These are phyloP conservation scores for Fusarium graminum DNA, from an alignment of 2,329 filamentous ascomycete genomes.

Conservation along the genomic window DNA sequence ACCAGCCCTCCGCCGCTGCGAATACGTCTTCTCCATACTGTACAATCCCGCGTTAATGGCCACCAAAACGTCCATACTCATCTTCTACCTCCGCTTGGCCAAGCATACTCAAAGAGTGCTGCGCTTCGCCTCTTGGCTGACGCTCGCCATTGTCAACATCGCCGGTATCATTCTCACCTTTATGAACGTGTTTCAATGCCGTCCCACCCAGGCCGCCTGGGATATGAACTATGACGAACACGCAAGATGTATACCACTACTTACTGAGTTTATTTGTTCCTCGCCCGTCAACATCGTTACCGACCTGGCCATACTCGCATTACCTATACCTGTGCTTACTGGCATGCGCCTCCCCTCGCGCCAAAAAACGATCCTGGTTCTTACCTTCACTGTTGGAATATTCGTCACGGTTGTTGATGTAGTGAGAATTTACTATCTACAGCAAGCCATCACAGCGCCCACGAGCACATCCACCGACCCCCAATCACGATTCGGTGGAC, in stretches of 20 bases:
- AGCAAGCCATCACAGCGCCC: slow-evolving; percentile 72
- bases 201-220: slow-evolving; percentile 79
- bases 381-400: slow-evolving; percentile 88
- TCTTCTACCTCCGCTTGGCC: slow-evolving; percentile 89
- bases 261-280: slow-evolving; percentile 77
- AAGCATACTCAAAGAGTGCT: slow-evolving; percentile 82
- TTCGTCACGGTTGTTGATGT: slow-evolving; percentile 92
- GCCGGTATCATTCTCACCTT: slow-evolving; percentile 85
- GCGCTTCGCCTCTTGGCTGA: slow-evolving; percentile 83
- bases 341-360: slow-evolving; percentile 85
- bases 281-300: slow-evolving; percentile 93
- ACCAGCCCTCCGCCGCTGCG: slow-evolving; percentile 66
- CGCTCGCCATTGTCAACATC: slow-evolving; percentile 81
- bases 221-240: slow-evolving; percentile 52
- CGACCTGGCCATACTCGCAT: slow-evolving; percentile 85
- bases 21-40: slow-evolving; percentile 75
- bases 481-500: slow-evolving; percentile 63
- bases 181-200: slow-evolving; percentile 89
- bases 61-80: slow-evolving; percentile 90
- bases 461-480: slow-evolving; percentile 54
- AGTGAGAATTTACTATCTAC: slow-evolving; percentile 88
- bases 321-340: slow-evolving; percentile 90
- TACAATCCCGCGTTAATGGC: slow-evolving; percentile 91
- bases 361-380: slow-evolving; percentile 87
- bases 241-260: slow-evolving; percentile 66